A percentile compares a stretch with the other conserved stretches of the same genome.
Conservation (phyloP, 2,329 filamentous ascomycete species). For the Claviceps fusiformis region DNA sequence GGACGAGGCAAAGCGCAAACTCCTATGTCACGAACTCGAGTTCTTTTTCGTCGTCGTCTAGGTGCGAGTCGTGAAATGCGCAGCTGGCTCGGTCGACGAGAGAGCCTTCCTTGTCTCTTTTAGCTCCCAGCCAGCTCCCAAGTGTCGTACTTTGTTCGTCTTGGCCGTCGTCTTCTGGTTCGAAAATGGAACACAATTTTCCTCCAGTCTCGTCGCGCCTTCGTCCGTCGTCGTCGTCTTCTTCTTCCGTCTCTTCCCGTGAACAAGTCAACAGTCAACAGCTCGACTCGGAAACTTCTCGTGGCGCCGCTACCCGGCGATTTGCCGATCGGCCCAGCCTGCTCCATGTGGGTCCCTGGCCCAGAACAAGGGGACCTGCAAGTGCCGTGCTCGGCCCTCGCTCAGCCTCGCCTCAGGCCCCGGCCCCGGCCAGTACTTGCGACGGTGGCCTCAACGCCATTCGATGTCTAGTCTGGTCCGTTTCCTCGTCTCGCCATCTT, state of each 20-base stretch:
- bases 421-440: conserved; percentile 14
- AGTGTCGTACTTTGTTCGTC: not conserved
- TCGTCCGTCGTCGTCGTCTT: not conserved
- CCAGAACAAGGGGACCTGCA: not conserved
- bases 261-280: not conserved
- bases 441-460: conserved; percentile 21
- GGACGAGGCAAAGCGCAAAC: not conserved
- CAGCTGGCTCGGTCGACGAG: not conserved
- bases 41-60: not conserved
- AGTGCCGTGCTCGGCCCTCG: not conserved
- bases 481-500: not conserved
- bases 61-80: not conserved
- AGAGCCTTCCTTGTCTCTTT: not conserved
- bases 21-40: not conserved
- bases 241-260: not conserved
- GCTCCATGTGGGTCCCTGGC: too few relatives aligned
- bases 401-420: not conserved
- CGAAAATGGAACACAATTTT: not conserved
- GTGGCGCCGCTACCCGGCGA: conserved; percentile 6
- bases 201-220: not conserved
- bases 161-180: too few relatives aligned
- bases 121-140: not conserved
- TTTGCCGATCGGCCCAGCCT: conserved; percentile 6
- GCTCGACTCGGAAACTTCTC: not conserved
- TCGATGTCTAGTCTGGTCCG: not conserved